Evolutionary conservation across 805 yeast species (phyloP).

Genomic region (Candida qinlingensis): DNA sequence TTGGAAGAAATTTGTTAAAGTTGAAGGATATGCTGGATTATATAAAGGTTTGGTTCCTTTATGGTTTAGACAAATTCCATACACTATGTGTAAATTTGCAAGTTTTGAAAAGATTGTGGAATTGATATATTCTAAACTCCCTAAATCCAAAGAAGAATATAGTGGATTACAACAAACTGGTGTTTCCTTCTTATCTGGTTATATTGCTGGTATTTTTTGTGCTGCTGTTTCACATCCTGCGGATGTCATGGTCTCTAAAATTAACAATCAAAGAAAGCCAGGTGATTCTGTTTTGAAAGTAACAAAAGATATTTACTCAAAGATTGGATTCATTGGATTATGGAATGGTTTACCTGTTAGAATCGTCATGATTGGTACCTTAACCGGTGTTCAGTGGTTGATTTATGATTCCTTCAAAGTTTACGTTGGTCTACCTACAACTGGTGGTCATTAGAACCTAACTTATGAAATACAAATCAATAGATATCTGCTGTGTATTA

Average conservation of each 20-base stretch:
- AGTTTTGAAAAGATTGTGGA: conserved; percentile 90
- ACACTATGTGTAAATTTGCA: conserved; percentile 96
- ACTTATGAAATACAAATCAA: background rate
- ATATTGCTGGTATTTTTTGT: conserved; percentile 95
- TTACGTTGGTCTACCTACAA: conserved; percentile 90
- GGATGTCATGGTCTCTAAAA: conserved; percentile 96
- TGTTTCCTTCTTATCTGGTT: conserved; percentile 92
- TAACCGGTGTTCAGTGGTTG: conserved; percentile 97
- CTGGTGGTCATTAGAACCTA: conserved; percentile 46
- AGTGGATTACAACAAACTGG: conserved; percentile 80
- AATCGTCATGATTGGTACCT: conserved; percentile 94
- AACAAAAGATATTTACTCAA: conserved; percentile 64
- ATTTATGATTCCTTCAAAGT: conserved; percentile 95
- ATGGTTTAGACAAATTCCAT: conserved; percentile 97
- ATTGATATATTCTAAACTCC: conserved; percentile 64
- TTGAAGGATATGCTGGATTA: conserved; percentile 68
- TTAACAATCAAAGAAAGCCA: conserved; percentile 65
- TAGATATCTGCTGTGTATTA: no score
- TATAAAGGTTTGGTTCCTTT: conserved; percentile 89
- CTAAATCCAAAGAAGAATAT: conserved; percentile 69
- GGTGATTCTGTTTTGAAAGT: conserved; percentile 66
- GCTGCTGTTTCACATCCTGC: conserved; percentile 97
- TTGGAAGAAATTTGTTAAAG: conserved; percentile 55
- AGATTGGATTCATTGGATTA: conserved; percentile 84
- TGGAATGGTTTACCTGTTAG: conserved; percentile 96